Percentiles rank a stretch among this genome's conserved stretches.
phyloP scores from a whole-genome alignment of 169 alveolate genomes.

The Plasmodium vivax region DNA sequence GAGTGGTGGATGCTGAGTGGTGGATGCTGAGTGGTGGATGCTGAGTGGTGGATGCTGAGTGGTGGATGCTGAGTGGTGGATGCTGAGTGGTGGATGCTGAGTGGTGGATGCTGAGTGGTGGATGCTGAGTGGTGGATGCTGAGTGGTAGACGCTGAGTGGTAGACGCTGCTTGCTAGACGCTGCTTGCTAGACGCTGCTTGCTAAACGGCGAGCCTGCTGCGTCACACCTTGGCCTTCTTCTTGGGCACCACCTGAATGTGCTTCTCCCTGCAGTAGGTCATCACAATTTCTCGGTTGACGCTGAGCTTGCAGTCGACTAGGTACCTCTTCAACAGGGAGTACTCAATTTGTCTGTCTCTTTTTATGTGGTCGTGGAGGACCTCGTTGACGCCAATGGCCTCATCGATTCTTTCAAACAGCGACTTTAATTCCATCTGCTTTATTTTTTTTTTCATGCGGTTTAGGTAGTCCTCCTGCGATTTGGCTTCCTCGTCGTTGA shows the following conservation, averaged over 20 bases:
- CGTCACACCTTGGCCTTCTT: not conserved
- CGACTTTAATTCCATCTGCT: constrained; percentile 27
- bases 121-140: no score
- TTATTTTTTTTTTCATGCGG: constrained; percentile 47
- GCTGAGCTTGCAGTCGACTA: constrained; percentile 45
- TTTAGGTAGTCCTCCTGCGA: constrained; percentile 57
- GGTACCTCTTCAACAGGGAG: constrained; percentile 17
- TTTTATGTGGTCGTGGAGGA: constrained; percentile 2
- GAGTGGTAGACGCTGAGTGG: not conserved
- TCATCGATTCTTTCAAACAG: constrained; percentile 61
- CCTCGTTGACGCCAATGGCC: constrained; percentile 50
- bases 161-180: not conserved
- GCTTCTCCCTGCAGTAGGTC: constrained; percentile 31
- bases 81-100: no score
- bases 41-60: no score
- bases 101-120: no score
- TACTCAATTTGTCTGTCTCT: constrained; percentile 41
- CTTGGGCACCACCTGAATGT: constrained; percentile 22
- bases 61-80: no score
- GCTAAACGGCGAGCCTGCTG: not conserved
- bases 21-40: no score
- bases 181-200: not conserved
- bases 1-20: no score
- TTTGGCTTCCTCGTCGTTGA: constrained; percentile 30
- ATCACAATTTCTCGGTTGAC: constrained; percentile 28